A percentile compares a stretch with the other conserved stretches of the same genome.
phyloP scores from a whole-genome alignment of 805 yeast species.

The Candida anglica region DNA sequence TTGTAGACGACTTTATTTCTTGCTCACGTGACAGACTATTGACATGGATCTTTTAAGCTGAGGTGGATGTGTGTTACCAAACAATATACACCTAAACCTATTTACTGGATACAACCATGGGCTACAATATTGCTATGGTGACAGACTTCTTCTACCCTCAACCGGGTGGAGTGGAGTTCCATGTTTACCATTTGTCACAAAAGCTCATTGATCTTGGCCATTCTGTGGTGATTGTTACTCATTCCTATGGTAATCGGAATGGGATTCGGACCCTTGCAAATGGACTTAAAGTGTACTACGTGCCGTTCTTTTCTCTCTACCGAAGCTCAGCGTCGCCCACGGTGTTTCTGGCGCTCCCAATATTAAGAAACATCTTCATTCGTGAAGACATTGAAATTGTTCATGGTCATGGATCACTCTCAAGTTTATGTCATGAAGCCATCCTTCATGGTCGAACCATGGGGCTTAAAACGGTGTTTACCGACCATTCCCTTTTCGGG shows the following conservation, averaged over 20 bases:
- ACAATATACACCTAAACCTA: too few species aligned
- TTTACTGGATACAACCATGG: slow-evolving; percentile 15
- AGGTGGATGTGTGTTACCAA: too few species aligned
- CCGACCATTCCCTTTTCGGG: slow-evolving; percentile 95
- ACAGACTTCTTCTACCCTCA: slow-evolving; percentile 98
- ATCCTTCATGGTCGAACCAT: slow-evolving; percentile 87
- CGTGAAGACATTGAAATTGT: slow-evolving; percentile 85
- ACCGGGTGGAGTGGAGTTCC: slow-evolving; percentile 97
- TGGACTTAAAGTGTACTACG: slow-evolving; percentile 89
- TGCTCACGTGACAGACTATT: too few species aligned
- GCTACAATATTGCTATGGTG: slow-evolving; percentile 60
- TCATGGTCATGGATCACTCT: slow-evolving; percentile 92
- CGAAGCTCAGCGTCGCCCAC: slow-evolving; percentile 86
- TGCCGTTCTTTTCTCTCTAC: slow-evolving; percentile 77
- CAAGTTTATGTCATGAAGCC: slow-evolving; percentile 84
- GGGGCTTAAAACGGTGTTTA: slow-evolving; percentile 89
- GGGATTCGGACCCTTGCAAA: slow-evolving; percentile 83
- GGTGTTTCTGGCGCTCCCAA: slow-evolving; percentile 83
- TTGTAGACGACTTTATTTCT: too few species aligned
- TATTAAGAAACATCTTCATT: slow-evolving; percentile 76
- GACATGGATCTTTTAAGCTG: too few species aligned
- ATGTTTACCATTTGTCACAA: slow-evolving; percentile 87
- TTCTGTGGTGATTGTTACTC: slow-evolving; percentile 82
- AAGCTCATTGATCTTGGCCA: slow-evolving; percentile 78
- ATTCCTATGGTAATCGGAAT: slow-evolving; percentile 74